Evolutionary conservation across 495 filamentous ascomycete species (phyloP).

Genomic region (Diplogelasinospora grovesii): DNA sequence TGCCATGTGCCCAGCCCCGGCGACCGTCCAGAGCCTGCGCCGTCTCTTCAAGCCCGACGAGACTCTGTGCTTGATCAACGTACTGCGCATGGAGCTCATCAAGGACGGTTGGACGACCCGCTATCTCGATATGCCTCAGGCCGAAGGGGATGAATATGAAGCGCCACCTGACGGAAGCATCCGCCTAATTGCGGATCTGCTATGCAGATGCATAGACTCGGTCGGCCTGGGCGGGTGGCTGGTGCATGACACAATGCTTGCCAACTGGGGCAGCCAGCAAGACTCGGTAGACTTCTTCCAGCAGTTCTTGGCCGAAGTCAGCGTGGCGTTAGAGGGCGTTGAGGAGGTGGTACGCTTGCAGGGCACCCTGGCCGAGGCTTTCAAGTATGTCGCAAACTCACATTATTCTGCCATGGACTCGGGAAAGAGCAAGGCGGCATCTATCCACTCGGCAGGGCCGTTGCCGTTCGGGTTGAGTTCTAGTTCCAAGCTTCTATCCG

Average conservation of each 20-base stretch:
- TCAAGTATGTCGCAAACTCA: conserved; percentile 53
- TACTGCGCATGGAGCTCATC: conserved; percentile 60
- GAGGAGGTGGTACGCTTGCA: conserved; percentile 65
- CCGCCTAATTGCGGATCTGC: conserved; percentile 54
- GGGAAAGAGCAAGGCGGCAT: conserved; percentile 10
- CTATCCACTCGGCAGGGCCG: conserved; percentile 17
- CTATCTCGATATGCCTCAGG: conserved; percentile 44
- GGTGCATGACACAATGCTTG: conserved; percentile 46
- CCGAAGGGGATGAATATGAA: conserved; percentile 47
- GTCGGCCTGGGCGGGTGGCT: conserved; percentile 83
- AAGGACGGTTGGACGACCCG: conserved; percentile 63
- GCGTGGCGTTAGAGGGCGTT: conserved; percentile 67
- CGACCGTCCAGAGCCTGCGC: conserved; percentile 58
- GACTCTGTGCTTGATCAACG: conserved; percentile 62
- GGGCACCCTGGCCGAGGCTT: conserved; percentile 61
- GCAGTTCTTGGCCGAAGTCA: conserved; percentile 66
- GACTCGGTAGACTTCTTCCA: conserved; percentile 56
- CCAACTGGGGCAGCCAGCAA: conserved; percentile 32
- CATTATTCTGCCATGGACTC: conserved; percentile 21
- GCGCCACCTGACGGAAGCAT: conserved; percentile 49
- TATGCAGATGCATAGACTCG: conserved; percentile 73
- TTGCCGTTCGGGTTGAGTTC: conserved; percentile 70
- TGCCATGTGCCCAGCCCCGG: conserved; percentile 49
- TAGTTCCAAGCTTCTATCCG: conserved; percentile 38
- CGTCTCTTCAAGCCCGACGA: conserved; percentile 59